phyloP scores from a whole-genome alignment of 345 rosid genomes.

The Melaleuca alternifolia region DNA sequence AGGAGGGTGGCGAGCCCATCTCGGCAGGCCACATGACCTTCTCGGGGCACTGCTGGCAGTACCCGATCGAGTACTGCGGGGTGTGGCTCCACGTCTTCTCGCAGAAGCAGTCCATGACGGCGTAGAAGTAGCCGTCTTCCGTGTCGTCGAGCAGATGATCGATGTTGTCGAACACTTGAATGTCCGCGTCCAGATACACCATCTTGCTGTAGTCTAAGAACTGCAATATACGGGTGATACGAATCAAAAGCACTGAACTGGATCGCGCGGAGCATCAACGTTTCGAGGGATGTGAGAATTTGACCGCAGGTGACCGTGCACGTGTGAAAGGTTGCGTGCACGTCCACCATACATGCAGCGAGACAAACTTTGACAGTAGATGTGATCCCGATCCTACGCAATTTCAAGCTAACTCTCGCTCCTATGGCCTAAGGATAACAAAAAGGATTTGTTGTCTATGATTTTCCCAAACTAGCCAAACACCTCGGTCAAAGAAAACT shows the following conservation, averaged over 20 bases:
- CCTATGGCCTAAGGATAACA: neutral
- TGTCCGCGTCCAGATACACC: constrained; percentile 76
- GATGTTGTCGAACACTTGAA: constrained; percentile 65
- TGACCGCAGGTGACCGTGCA: neutral
- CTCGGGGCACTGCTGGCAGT: constrained; percentile 78
- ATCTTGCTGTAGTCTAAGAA: constrained; percentile 70
- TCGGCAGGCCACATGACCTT: constrained; percentile 46
- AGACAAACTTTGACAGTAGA: neutral
- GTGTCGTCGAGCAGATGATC: constrained; percentile 62
- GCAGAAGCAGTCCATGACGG: constrained; percentile 75
- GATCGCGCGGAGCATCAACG: neutral
- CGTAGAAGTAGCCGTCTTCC: constrained; percentile 53
- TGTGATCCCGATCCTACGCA: neutral
- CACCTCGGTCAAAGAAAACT: neutral
- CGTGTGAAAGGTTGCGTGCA: neutral
- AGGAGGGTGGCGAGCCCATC: constrained; percentile 55
- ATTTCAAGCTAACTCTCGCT: neutral
- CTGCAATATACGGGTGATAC: constrained; percentile 2
- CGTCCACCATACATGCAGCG: neutral
- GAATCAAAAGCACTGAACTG: neutral
- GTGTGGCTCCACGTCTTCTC: constrained; percentile 71
- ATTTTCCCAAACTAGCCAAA: neutral
- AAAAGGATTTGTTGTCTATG: neutral
- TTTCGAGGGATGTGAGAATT: neutral
- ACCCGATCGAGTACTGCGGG: constrained; percentile 47